Percentiles rank a stretch among this genome's conserved stretches.
Conservation (phyloP, 169 alveolate genomes). For the Plasmodium relictum region DNA sequence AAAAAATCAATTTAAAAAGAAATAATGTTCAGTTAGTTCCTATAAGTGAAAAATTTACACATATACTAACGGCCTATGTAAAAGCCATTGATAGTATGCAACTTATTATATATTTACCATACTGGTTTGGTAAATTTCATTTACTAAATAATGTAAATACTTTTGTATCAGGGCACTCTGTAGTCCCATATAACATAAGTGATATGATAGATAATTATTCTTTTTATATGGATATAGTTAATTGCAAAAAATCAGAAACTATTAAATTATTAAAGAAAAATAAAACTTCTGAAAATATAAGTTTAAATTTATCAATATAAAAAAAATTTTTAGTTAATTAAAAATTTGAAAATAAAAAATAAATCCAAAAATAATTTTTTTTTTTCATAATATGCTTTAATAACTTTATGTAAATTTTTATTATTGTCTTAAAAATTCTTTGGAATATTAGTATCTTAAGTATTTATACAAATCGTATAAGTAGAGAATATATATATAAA, state of each 20-base stretch:
- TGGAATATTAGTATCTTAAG: too few relatives aligned
- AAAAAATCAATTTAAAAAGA: slow-evolving; percentile 22
- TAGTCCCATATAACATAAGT: slow-evolving; percentile 41
- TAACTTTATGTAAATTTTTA: not conserved
- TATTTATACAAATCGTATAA: too few relatives aligned
- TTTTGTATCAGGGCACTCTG: slow-evolving; percentile 29
- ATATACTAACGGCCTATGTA: slow-evolving; percentile 52
- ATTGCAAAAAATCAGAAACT: slow-evolving; percentile 6
- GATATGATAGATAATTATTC: slow-evolving; percentile 46
- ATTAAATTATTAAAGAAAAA: slow-evolving; percentile 1
- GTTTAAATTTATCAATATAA: not conserved
- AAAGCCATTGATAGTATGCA: slow-evolving; percentile 33
- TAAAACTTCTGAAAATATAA: not conserved
- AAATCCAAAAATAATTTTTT: not conserved
- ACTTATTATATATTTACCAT: slow-evolving; percentile 66
- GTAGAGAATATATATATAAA: too few relatives aligned
- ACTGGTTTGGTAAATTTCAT: slow-evolving; percentile 37
- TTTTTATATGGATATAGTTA: slow-evolving; percentile 26
- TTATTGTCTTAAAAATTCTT: too few relatives aligned
- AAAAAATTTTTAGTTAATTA: not conserved
- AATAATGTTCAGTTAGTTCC: slow-evolving; percentile 55
- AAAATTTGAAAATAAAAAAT: not conserved
- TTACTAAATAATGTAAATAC: slow-evolving; percentile 48
- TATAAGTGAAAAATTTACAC: slow-evolving; percentile 33
- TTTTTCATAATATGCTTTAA: not conserved